Conservation (phyloP, 1,139 yeast genomes). For the Yamadazyma membranifaciens region DNA sequence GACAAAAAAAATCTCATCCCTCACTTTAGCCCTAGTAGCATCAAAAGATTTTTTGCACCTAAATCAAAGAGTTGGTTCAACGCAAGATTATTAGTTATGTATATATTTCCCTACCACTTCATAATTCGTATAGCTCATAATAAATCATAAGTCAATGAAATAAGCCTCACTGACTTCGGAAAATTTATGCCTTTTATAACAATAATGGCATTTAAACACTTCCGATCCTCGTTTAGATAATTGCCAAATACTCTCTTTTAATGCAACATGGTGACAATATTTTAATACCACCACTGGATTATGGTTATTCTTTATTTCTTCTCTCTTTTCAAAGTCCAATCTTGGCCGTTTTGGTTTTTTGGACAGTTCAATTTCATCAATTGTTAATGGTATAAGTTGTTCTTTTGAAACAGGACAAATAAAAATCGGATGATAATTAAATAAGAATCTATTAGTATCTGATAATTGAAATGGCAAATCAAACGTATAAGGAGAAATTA, state of each 20-base stretch:
- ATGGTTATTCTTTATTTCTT: slow-evolving; percentile 11
- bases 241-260: slow-evolving; percentile 48
- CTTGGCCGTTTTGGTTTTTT: slow-evolving; percentile 22
- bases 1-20: slow-evolving; percentile 2
- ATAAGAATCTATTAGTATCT: slow-evolving; percentile 39
- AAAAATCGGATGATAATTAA: slow-evolving; percentile 76
- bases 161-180: slow-evolving; percentile 43
- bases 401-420: slow-evolving; percentile 91
- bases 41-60: slow-evolving; percentile 13
- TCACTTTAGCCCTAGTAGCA: too few relatives aligned
- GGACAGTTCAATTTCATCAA: slow-evolving; percentile 16
- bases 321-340: slow-evolving; percentile 12
- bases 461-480: slow-evolving; percentile 48
- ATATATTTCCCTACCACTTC: background rate
- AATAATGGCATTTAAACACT: slow-evolving; percentile 47
- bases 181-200: slow-evolving; percentile 46
- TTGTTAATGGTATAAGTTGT: slow-evolving; percentile 49
- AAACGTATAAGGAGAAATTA: slow-evolving; percentile 22
- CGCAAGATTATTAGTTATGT: background rate
- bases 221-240: slow-evolving; percentile 42
- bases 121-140: too few relatives aligned
- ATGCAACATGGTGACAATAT: slow-evolving; percentile 45
- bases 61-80: background rate
- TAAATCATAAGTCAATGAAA: slow-evolving; percentile 43
- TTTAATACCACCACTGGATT: slow-evolving; percentile 47